Evolutionary conservation across 2,329 filamentous ascomycete species (phyloP).

Genomic region (Bipolaris cookei): DNA sequence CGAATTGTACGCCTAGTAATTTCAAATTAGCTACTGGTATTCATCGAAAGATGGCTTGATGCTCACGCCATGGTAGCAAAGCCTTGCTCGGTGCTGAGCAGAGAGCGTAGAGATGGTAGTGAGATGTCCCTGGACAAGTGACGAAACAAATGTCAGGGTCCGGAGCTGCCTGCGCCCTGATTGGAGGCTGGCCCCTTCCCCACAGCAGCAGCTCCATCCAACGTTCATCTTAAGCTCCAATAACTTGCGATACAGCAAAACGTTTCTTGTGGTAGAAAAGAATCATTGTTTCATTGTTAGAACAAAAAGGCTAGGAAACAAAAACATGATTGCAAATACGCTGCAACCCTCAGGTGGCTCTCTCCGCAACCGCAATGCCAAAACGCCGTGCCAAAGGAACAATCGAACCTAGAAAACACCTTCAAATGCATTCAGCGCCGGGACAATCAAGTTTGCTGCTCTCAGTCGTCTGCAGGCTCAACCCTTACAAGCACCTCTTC

Average conservation of each 20-base stretch:
- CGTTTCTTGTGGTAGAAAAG: background rate
- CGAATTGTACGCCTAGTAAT: slow-evolving; percentile 47
- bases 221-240: background rate
- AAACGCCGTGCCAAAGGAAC: slow-evolving; percentile 13
- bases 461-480: slow-evolving; percentile 77
- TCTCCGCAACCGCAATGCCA: background rate
- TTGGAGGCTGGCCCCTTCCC: slow-evolving; percentile 10
- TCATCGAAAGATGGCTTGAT: background rate
- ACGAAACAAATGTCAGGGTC: slow-evolving; percentile 21
- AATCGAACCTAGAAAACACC: slow-evolving; percentile 1
- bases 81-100: slow-evolving; percentile 12
- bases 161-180: slow-evolving; percentile 20
- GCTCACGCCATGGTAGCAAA: slow-evolving; percentile 10
- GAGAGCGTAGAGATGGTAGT: slow-evolving; percentile 6
- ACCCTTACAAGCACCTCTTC: slow-evolving; percentile 94
- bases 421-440: slow-evolving; percentile 1
- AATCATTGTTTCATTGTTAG: background rate
- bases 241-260: background rate
- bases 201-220: background rate
- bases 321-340: background rate
- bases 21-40: slow-evolving; percentile 1
- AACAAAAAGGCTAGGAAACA: background rate
- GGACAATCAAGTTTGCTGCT: background rate
- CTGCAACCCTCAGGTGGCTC: background rate
- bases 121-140: slow-evolving; percentile 15